Percentiles rank a stretch among this genome's conserved stretches.
These are phyloP conservation scores for Pseudohyphozyma bogoriensis DNA, from an alignment of 768 basidiomycete species.

Conservation along the genomic window DNA sequence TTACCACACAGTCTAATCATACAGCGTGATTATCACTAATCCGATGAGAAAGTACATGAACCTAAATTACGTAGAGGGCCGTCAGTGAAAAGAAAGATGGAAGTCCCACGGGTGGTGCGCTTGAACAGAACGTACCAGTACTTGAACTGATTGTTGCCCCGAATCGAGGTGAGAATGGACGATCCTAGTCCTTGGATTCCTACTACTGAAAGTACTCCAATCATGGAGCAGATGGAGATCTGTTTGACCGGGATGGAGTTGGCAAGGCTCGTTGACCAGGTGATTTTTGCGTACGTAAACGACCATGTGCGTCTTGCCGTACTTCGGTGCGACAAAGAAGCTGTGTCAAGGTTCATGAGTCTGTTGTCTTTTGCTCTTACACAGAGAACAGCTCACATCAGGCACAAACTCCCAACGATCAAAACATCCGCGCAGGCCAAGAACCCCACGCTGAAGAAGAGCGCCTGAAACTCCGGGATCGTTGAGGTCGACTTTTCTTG, in stretches of 20 bases:
- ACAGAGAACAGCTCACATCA: constrained; percentile 50
- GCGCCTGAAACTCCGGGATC: constrained; percentile 52
- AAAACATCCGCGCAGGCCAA: constrained; percentile 46
- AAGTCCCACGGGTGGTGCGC: too few relatives aligned
- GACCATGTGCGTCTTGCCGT: constrained; percentile 85
- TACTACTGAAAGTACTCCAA: constrained; percentile 88
- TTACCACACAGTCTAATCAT: too few relatives aligned
- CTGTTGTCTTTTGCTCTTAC: too few relatives aligned
- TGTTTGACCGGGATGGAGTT: not conserved
- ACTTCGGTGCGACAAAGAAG: constrained; percentile 72
- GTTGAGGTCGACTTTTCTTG: constrained; percentile 36
- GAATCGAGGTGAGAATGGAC: constrained; percentile 64
- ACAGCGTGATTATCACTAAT: constrained; percentile 74
- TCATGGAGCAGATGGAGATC: constrained; percentile 74
- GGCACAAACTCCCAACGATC: constrained; percentile 54
- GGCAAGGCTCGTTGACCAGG: constrained; percentile 7
- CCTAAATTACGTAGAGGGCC: constrained; percentile 5
- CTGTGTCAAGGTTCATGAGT: too few relatives aligned
- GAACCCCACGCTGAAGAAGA: constrained; percentile 78
- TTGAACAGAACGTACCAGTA: constrained; percentile 52
- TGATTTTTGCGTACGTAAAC: constrained; percentile 30
- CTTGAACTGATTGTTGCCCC: constrained; percentile 58
- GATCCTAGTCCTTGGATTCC: constrained; percentile 89
- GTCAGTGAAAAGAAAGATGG: not conserved
- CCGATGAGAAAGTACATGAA: constrained; percentile 63